Percentiles rank a stretch among this genome's conserved stretches.
Conservation (phyloP, 2,329 filamentous ascomycete species). For the Mycogone perniciosa region DNA sequence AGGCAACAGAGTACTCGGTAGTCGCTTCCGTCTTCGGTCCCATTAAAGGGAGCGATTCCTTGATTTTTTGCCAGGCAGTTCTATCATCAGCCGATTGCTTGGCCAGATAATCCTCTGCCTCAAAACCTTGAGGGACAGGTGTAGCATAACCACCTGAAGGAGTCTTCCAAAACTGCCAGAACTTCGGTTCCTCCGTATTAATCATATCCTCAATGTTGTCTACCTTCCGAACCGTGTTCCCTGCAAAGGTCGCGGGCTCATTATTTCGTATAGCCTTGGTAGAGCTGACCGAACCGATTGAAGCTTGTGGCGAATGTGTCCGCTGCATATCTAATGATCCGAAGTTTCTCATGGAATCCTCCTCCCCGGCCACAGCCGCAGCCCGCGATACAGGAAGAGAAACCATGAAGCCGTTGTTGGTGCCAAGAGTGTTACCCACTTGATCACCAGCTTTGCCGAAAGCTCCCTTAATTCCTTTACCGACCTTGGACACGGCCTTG, state of each 20-base stretch:
- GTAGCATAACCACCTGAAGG: constrained; percentile 56
- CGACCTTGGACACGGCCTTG: constrained; percentile 35
- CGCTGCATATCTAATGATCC: constrained; percentile 29
- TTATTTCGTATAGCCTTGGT: constrained; percentile 19
- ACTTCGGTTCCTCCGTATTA: constrained; percentile 38
- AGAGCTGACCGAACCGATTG: constrained; percentile 34
- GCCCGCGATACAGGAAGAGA: constrained; percentile 18
- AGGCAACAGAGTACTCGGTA: constrained; percentile 56
- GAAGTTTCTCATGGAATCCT: constrained; percentile 18
- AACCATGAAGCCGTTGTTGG: constrained; percentile 48
- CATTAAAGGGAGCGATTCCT: constrained; percentile 43
- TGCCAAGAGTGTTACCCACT: constrained; percentile 45
- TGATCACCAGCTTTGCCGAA: constrained; percentile 42
- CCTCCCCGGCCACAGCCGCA: constrained; percentile 7
- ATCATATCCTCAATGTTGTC: constrained; percentile 45
- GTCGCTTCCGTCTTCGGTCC: constrained; percentile 36
- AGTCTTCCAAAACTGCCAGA: constrained; percentile 61
- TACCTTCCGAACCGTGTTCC: constrained; percentile 49
- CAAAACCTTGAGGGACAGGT: constrained; percentile 52
- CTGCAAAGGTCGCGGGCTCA: constrained; percentile 13
- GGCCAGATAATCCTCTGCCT: constrained; percentile 30
- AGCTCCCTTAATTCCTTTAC: constrained; percentile 41
- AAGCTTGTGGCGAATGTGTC: constrained; percentile 32
- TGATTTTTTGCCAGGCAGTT: constrained; percentile 46
- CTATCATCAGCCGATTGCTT: constrained; percentile 36